Conservation (phyloP, 2,329 filamentous ascomycete genomes). For the Penicillium sp. region DNA sequence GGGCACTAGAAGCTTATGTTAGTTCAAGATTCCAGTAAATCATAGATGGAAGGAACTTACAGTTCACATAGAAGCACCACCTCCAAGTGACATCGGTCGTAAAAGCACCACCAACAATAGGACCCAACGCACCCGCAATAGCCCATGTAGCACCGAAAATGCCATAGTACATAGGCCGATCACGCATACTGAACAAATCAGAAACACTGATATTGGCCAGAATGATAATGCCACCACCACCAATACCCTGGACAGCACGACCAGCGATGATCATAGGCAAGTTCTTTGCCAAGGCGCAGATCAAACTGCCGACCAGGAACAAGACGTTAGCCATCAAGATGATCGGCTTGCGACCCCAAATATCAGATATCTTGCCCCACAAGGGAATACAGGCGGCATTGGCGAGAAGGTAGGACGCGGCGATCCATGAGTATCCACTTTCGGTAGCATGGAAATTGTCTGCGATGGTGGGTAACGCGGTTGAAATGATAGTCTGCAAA, state of each 20-base stretch:
- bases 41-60: constrained; percentile 26
- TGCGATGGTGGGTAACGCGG: constrained; percentile 47
- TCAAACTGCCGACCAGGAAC: constrained; percentile 62
- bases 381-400: constrained; percentile 53
- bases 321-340: constrained; percentile 60
- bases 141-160: constrained; percentile 64
- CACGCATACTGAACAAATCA: constrained; percentile 62
- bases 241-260: constrained; percentile 63
- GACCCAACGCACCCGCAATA: constrained; percentile 60
- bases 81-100: constrained; percentile 61
- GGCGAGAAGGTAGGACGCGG: constrained; percentile 47
- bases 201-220: constrained; percentile 64
- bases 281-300: constrained; percentile 59
- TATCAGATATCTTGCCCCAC: constrained; percentile 66
- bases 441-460: constrained; percentile 43
- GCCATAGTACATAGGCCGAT: constrained; percentile 62
- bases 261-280: constrained; percentile 64
- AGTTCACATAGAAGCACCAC: constrained; percentile 64
- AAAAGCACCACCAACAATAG: constrained; percentile 62
- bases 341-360: constrained; percentile 65
- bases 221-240: constrained; percentile 64
- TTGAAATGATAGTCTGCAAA: constrained; percentile 45
- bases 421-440: constrained; percentile 51
- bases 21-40: not conserved
- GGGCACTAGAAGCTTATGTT: constrained; percentile 45